Conservation (phyloP, 257 asterid genomes). For the Solanum pinnatisectum region DNA sequence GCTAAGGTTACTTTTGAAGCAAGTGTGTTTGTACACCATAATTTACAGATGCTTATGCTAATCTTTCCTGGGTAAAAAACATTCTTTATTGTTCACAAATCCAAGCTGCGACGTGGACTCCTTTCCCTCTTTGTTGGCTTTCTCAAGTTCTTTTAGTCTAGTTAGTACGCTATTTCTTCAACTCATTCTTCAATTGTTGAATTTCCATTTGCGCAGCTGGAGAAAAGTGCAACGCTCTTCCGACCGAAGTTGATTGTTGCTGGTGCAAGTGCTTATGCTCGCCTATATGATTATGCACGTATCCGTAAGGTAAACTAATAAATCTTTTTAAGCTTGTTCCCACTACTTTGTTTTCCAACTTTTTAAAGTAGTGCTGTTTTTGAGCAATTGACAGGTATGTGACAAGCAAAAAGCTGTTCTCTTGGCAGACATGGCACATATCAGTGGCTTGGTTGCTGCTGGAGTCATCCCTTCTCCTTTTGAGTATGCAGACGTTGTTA, state of each 20-base stretch:
- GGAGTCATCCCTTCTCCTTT: slow-evolving; percentile 98
- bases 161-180: background rate
- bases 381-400: slow-evolving; percentile 56
- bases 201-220: slow-evolving; percentile 41
- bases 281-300: slow-evolving; percentile 80
- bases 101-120: background rate
- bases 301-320: slow-evolving; percentile 61
- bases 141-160: background rate
- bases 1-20: background rate
- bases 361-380: background rate
- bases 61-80: background rate
- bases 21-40: background rate
- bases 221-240: slow-evolving; percentile 83
- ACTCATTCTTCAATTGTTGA: background rate
- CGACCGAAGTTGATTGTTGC: slow-evolving; percentile 95
- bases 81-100: background rate
- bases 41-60: background rate
- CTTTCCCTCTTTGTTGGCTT: background rate
- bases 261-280: slow-evolving; percentile 99
- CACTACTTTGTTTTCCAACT: background rate
- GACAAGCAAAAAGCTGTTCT: slow-evolving; percentile 80
- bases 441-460: slow-evolving; percentile 97
- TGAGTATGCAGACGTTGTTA: slow-evolving; percentile 89
- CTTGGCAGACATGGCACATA: slow-evolving; percentile 99
- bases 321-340: background rate